Conservation (phyloP, 2,329 filamentous ascomycete genomes). For the Endothia cerciana region DNA sequence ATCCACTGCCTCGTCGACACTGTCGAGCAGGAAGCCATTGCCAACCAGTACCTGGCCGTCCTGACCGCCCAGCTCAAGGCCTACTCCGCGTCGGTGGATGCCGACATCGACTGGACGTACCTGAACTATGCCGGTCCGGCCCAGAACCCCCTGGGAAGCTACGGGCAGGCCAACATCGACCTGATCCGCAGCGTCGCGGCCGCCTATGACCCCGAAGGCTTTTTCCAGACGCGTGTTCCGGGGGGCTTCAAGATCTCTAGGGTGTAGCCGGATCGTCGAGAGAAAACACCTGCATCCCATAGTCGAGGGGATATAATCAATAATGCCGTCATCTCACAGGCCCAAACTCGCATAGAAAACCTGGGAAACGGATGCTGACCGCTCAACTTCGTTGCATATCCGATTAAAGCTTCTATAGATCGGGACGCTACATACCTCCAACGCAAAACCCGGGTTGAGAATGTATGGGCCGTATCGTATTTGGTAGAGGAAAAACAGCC, state of each 20-base stretch:
- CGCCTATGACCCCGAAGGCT: not conserved
- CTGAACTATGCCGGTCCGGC: conserved; percentile 6
- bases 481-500: not conserved
- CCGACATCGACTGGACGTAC: conserved; percentile 2
- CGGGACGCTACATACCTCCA: not conserved
- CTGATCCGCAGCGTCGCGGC: not conserved
- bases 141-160: conserved; percentile 2
- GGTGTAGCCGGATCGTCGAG: not conserved
- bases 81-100: conserved; percentile 1
- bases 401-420: not conserved
- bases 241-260: not conserved
- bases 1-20: conserved; percentile 38
- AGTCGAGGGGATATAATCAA: not conserved
- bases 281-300: not conserved
- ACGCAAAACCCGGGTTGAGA: too few species aligned
- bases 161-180: not conserved
- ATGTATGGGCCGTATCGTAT: not conserved
- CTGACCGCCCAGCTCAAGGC: conserved; percentile 4
- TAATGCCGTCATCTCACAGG: not conserved
- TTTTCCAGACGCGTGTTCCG: not conserved
- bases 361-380: too few species aligned
- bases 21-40: conserved; percentile 34
- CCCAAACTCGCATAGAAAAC: too few species aligned
- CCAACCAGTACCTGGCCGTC: conserved; percentile 34
- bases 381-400: too few species aligned